A percentile compares a stretch with the other conserved stretches of the same genome.
Evolutionary conservation across 352 stramenopile genomes (phyloP).

Genomic region (Globisporangium nagaii): DNA sequence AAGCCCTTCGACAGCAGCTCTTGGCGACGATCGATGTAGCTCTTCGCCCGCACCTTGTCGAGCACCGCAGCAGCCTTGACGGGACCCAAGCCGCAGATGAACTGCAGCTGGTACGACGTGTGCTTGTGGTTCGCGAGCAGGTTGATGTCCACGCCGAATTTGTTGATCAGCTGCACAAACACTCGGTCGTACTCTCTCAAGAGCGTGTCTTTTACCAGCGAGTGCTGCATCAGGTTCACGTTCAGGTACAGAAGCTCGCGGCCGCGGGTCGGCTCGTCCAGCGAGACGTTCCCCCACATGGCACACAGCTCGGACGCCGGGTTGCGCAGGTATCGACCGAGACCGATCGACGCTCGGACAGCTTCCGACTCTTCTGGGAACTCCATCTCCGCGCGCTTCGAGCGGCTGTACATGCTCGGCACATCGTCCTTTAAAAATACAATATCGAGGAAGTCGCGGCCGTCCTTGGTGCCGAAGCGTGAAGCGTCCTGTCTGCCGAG

Average conservation of each 20-base stretch:
- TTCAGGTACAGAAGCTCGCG: conserved; percentile 83
- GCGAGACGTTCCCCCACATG: conserved; percentile 79
- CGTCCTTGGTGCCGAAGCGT: conserved; percentile 70
- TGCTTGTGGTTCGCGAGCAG: conserved; percentile 87
- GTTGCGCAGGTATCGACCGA: conserved; percentile 82
- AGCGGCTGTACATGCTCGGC: conserved; percentile 83
- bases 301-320: conserved; percentile 78
- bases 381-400: conserved; percentile 76
- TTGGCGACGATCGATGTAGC: conserved; percentile 82
- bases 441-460: conserved; percentile 84
- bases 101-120: conserved; percentile 83
- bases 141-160: conserved; percentile 87
- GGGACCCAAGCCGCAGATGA: conserved; percentile 79
- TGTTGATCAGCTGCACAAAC: conserved; percentile 84
- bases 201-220: conserved; percentile 78
- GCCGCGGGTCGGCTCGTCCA: conserved; percentile 74
- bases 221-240: conserved; percentile 84
- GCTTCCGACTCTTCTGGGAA: conserved; percentile 82
- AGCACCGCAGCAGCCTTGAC: conserved; percentile 76
- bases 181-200: conserved; percentile 84
- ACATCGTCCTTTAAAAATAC: conserved; percentile 88
- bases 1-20: conserved; percentile 82
- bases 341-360: conserved; percentile 67
- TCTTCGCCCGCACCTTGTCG: conserved; percentile 81
- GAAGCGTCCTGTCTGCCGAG: conserved; percentile 62